Evolutionary conservation across 116 monocot species (phyloP), one percentile per base, ranked within the genome.

Genomic region (Zostera marina): DNA sequence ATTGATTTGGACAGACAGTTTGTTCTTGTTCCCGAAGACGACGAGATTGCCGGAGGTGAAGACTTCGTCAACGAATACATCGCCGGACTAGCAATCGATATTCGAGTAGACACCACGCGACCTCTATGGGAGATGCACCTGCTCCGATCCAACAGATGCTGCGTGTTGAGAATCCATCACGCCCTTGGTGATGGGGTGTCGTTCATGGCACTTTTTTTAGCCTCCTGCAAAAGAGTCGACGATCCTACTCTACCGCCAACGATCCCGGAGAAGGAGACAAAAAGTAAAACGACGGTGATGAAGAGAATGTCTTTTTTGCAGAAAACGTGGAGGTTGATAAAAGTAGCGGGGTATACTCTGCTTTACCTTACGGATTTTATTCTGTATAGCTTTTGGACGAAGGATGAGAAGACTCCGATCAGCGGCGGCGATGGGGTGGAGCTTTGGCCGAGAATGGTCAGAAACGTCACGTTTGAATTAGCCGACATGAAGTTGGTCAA

Each of bases 101-200:
- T 39, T 20, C 41, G 69, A 14, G 43, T 76, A 16, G 58, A 54
- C 55, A 6, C 44, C 14, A 58, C 61, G 15, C 66, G 66, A 54
- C 80, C 80, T 10, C 62, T 72, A 7, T 80, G 80, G 80, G 72
- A 80, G 39, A n/a, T 72, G 9, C 80, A 72, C 65, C 5, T 80
- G 15, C 65, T 80, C 53, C 53, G 55, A 48, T 8, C 47, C n/a
- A 60, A 66, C 52, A 23, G 57, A 54, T 56, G 75, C 66, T 41
- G 46, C 22, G 54, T 76, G 21, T 41, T 80, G 5, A 68, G 75
- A 44, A 11, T 80, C 63, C 72, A 76, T 69, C 80, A 80, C 63
- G 72, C 80, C 13, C 59, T 80, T 40, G 80, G 76, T 3, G 80
- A 80, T 44, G 80, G 76, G 46, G 46, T 59, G 20, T 68, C 80